Evolutionary conservation across 2,329 filamentous ascomycete species (phyloP).

Genomic region (Talaromyces sp.): DNA sequence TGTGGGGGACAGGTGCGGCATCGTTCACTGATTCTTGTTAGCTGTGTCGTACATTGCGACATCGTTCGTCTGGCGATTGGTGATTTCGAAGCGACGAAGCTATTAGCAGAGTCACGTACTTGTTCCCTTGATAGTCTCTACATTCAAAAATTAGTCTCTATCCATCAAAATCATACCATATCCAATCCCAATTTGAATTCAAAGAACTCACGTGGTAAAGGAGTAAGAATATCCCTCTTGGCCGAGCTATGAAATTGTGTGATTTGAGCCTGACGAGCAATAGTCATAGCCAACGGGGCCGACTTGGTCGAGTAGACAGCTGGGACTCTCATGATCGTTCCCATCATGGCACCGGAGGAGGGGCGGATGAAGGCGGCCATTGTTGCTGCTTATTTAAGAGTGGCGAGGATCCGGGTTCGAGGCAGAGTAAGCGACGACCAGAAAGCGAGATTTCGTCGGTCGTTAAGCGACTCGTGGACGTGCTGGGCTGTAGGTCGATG

Average conservation of each 20-base stretch:
- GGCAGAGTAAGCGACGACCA: background rate
- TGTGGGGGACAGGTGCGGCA: conserved; percentile 67
- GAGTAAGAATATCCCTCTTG: conserved; percentile 72
- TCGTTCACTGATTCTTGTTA: conserved; percentile 67
- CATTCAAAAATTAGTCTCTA: background rate
- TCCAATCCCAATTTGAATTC: background rate
- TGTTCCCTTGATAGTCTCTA: conserved; percentile 72
- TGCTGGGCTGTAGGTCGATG: background rate
- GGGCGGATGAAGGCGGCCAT: conserved; percentile 44
- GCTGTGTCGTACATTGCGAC: background rate
- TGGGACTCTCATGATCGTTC: conserved; percentile 34
- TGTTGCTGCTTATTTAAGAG: background rate
- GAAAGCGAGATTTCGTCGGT: conserved; percentile 3
- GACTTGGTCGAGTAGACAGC: conserved; percentile 24
- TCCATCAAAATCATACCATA: background rate
- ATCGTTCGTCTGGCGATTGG: background rate
- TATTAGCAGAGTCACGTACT: conserved; percentile 51
- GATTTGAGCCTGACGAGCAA: conserved; percentile 41
- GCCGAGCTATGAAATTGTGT: conserved; percentile 85
- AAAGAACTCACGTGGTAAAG: conserved; percentile 70
- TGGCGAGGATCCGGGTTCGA: background rate
- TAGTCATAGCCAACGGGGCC: conserved; percentile 19
- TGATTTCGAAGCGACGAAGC: background rate
- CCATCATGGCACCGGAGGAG: conserved; percentile 36
- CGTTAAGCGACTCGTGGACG: background rate